Base-by-base conservation (phyloP, 2,329 filamentous ascomycete genomes). In the Xylariaceae sp. region DNA sequence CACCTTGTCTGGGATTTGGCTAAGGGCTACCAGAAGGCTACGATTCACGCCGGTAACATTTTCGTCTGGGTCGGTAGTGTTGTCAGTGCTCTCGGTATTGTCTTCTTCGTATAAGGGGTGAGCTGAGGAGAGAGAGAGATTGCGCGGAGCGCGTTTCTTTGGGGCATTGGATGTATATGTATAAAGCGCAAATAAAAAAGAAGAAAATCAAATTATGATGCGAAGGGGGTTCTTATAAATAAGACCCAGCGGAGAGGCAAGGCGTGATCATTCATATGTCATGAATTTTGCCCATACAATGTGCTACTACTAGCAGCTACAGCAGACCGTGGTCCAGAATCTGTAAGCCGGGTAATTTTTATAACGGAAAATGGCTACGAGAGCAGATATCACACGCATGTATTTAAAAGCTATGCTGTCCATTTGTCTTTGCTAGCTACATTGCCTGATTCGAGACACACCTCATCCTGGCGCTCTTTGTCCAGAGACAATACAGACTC, bases 1-100 rank as follows among this genome's bases (percentile, higher is more conserved):
- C 83, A 86, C 64, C 72, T 85, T 49, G 67, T 76, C 51, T 83
- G 80, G 71, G 83, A 86, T 63, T 57, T 79, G 6, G 78, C 76
- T 49, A 71, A 75, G 64, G 82, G 82, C 37, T 85, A 82, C 69
- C 67, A 74, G 61, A 80, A 79, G 76, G 56, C 72, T 0, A 71
- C 74, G 13, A 79, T 85, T 63, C 67, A 74, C 66, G 74, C 72
- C 64, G 74, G 74, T 39, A 80, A 81, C 65, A 77, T 74, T 69
- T 72, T 73, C 35, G 73, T 85, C 58, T 82, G 81, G 78, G 74
- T 72, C 6, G 68, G 71, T 7, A 78, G 76, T 45, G 70, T 81
- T 35, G 70, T 81, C 3, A 75, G 64, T 59, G 78, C 69, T 64
- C 66, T 80, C 60, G 77, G 74, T 47, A 71, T 85, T 45, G 79